Evolutionary conservation across 352 stramenopile species (phyloP).

Genomic region (Phytophthora nicotianae): DNA sequence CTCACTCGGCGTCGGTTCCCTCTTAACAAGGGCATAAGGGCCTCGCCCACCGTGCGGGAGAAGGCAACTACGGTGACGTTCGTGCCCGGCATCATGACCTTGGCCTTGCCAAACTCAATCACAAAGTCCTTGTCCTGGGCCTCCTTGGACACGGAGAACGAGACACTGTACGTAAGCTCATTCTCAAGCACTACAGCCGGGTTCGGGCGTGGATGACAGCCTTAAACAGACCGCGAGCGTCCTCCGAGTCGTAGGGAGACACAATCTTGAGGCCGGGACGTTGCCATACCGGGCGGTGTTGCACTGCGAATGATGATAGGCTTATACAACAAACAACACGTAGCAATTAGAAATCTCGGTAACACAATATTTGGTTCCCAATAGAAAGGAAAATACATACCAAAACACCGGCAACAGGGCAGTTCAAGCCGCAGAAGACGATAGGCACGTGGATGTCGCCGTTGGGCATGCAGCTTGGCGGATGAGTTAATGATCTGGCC

Average conservation of each 20-base stretch:
- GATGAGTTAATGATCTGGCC: constrained; percentile 99
- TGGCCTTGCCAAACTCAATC: constrained; percentile 98
- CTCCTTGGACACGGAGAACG: constrained; percentile 97
- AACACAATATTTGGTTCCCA: no score
- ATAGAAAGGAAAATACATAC: constrained; percentile 47
- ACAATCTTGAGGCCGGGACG: constrained; percentile 99
- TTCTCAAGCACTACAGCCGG: constrained; percentile 99
- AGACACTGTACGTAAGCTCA: constrained; percentile 98
- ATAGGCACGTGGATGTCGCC: constrained; percentile 98
- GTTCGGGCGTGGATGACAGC: constrained; percentile 98
- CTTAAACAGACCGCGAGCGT: constrained; percentile 99
- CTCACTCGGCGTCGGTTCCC: constrained; percentile 97
- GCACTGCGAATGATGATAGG: constrained; percentile 99
- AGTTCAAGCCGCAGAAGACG: constrained; percentile 99
- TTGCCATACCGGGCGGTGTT: constrained; percentile 99
- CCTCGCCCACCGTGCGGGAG: constrained; percentile 95
- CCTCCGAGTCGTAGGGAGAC: constrained; percentile 96
- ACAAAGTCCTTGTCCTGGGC: constrained; percentile 97
- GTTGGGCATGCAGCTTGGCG: constrained; percentile 99
- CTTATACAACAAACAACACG: constrained; percentile 27
- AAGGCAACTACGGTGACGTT: constrained; percentile 99
- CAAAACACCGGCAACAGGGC: constrained; percentile 96
- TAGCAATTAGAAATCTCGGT: background rate
- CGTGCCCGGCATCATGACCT: constrained; percentile 96
- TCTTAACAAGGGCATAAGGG: constrained; percentile 93